A percentile compares a stretch with the other conserved stretches of the same genome.
phyloP scores from a whole-genome alignment of 345 rosid genomes.

The Rhodomyrtus tomentosa region DNA sequence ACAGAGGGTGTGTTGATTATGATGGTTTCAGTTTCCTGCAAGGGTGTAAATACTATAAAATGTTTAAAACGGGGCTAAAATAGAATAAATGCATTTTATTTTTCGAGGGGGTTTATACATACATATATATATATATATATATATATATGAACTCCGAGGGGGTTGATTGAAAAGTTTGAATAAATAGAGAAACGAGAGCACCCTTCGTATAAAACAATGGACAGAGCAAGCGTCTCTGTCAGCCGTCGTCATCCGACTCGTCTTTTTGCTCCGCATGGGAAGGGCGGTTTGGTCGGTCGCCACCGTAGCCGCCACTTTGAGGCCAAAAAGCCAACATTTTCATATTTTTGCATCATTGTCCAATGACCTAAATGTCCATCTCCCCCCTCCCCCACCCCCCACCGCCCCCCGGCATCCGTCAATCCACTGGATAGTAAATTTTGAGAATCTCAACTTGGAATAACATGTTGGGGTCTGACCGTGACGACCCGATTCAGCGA shows the following conservation, averaged over 20 bases:
- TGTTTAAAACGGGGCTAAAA: background rate
- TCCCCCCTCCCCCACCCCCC: too few relatives aligned
- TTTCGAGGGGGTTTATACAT: background rate
- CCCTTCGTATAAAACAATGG: background rate
- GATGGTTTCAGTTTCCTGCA: background rate
- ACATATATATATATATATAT: too few relatives aligned
- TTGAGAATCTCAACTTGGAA: background rate
- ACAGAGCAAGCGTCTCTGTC: background rate
- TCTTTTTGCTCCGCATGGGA: background rate
- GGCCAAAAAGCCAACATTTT: conserved; percentile 16
- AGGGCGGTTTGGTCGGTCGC: conserved; percentile 86
- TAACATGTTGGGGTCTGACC: too few relatives aligned
- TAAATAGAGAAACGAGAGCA: background rate
- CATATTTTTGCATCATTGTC: background rate
- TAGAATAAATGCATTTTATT: background rate
- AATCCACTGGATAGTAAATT: background rate
- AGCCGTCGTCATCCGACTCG: background rate
- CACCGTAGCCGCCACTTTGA: conserved; percentile 19
- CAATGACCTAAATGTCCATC: background rate
- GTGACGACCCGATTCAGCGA: background rate
- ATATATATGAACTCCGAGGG: too few relatives aligned
- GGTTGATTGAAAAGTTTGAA: background rate
- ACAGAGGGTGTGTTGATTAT: background rate
- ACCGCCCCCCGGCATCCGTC: background rate
- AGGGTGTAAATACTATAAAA: background rate